Evolutionary conservation across 1,284 basidiomycete species (phyloP).

Genomic region (Sphaerobolus stellatus): DNA sequence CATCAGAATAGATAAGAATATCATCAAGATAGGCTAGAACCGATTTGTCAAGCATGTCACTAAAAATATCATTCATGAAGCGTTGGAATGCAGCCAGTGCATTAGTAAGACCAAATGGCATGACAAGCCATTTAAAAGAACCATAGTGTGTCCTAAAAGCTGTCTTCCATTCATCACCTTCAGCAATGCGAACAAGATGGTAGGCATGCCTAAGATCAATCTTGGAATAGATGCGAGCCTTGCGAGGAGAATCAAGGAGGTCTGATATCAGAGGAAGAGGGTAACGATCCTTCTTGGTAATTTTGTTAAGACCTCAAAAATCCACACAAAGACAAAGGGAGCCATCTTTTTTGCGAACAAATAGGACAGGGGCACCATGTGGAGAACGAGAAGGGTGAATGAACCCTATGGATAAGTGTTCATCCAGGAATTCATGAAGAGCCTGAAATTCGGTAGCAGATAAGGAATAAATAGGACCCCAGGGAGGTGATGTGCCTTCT

Average conservation of each 20-base stretch:
- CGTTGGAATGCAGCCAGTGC: slow-evolving; percentile 32
- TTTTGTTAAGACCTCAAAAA: neutral
- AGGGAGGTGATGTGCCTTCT: slow-evolving; percentile 31
- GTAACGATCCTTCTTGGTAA: neutral
- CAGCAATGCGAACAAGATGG: neutral
- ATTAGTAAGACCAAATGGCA: slow-evolving; percentile 25
- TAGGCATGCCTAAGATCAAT: neutral
- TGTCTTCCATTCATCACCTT: neutral
- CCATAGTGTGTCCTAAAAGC: slow-evolving; percentile 21
- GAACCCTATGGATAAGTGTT: slow-evolving; percentile 35
- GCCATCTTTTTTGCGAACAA: neutral
- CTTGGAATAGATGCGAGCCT: neutral
- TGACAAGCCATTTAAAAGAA: slow-evolving; percentile 20
- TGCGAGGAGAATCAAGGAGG: neutral
- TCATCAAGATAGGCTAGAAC: slow-evolving; percentile 26
- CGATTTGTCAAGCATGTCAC: slow-evolving; percentile 20
- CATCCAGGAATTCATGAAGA: slow-evolving; percentile 35
- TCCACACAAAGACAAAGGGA: neutral
- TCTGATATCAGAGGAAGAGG: neutral
- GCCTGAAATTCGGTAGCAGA: slow-evolving; percentile 33
- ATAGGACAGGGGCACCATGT: slow-evolving; percentile 30
- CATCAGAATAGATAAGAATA: slow-evolving; percentile 25
- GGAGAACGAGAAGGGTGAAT: slow-evolving; percentile 38
- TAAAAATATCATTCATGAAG: slow-evolving; percentile 24
- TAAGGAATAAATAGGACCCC: slow-evolving; percentile 35